phyloP scores from a whole-genome alignment of 441 rosid species.

The Arabidopsis hybrid region DNA sequence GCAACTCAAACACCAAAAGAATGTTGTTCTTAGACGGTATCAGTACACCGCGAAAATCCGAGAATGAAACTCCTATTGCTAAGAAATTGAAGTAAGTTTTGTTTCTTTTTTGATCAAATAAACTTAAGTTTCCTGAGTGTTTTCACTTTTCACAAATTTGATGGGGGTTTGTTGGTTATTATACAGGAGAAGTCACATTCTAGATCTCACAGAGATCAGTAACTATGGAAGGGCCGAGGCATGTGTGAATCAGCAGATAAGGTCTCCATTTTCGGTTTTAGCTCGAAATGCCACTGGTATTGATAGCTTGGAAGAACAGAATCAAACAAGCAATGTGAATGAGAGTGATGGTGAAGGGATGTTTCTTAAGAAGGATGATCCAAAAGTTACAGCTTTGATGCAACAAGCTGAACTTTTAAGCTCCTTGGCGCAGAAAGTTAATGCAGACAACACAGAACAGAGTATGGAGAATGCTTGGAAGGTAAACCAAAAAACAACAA shows the following conservation, averaged over 20 bases:
- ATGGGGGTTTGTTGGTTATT: constrained; percentile 17
- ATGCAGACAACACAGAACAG: constrained; percentile 79
- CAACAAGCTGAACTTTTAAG: constrained; percentile 97
- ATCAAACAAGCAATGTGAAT: constrained; percentile 47
- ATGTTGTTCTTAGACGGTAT: constrained; percentile 53
- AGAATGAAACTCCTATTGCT: constrained; percentile 50
- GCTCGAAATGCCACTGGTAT: constrained; percentile 57
- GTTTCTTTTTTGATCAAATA: background rate
- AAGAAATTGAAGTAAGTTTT: constrained; percentile 69
- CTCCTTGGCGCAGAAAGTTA: constrained; percentile 80
- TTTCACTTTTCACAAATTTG: constrained; percentile 3
- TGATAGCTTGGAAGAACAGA: constrained; percentile 45
- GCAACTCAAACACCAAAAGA: constrained; percentile 76
- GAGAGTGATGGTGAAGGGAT: constrained; percentile 69
- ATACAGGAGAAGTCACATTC: constrained; percentile 74
- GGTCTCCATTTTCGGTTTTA: constrained; percentile 77
- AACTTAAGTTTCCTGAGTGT: background rate
- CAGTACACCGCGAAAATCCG: constrained; percentile 50
- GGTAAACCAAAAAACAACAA: constrained; percentile 49
- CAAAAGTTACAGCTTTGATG: constrained; percentile 81
- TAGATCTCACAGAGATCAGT: constrained; percentile 52
- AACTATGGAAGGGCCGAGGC: constrained; percentile 50
- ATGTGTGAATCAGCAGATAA: constrained; percentile 54
- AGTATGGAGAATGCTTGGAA: constrained; percentile 99
- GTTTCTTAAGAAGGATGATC: constrained; percentile 88